Conservation (phyloP, 306 rosid species). For the Cicer chorassanicum region DNA sequence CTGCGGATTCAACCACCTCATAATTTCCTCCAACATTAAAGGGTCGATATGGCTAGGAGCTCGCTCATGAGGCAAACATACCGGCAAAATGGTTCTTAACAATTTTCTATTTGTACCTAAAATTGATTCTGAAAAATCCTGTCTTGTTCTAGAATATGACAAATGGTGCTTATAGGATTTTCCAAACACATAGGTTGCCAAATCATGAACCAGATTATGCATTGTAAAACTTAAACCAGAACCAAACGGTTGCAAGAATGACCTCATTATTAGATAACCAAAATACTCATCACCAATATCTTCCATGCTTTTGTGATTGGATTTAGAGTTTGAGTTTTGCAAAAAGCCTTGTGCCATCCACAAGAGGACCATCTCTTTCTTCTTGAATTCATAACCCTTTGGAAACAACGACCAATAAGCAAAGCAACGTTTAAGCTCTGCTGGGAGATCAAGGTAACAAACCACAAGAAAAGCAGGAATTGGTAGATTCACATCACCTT, state of each 20-base stretch:
- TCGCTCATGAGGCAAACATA: conserved; percentile 2
- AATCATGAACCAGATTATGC: conserved; percentile 51
- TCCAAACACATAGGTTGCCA: conserved; percentile 43
- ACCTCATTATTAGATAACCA: conserved; percentile 43
- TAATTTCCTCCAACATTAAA: neutral
- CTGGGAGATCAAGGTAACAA: conserved; percentile 42
- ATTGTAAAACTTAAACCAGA: conserved; percentile 39
- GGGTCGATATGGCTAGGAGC: neutral
- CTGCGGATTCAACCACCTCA: neutral
- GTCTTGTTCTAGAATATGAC: conserved; percentile 34
- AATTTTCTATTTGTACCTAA: neutral
- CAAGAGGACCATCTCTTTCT: conserved; percentile 30
- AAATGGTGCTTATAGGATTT: conserved; percentile 42
- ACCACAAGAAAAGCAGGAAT: conserved; percentile 45
- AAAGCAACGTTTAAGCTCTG: conserved; percentile 39
- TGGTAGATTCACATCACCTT: conserved; percentile 44
- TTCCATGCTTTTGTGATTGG: conserved; percentile 40
- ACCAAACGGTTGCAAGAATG: conserved; percentile 46
- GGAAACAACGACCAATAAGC: conserved; percentile 43
- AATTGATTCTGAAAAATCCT: conserved; percentile 12
- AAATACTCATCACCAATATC: conserved; percentile 49
- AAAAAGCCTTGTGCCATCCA: conserved; percentile 57
- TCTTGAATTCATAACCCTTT: conserved; percentile 21
- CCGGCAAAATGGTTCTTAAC: conserved; percentile 27
- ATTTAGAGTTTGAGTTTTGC: neutral